phyloP scores from a whole-genome alignment of 2,329 filamentous ascomycete species.

The Venturia nashicola region DNA sequence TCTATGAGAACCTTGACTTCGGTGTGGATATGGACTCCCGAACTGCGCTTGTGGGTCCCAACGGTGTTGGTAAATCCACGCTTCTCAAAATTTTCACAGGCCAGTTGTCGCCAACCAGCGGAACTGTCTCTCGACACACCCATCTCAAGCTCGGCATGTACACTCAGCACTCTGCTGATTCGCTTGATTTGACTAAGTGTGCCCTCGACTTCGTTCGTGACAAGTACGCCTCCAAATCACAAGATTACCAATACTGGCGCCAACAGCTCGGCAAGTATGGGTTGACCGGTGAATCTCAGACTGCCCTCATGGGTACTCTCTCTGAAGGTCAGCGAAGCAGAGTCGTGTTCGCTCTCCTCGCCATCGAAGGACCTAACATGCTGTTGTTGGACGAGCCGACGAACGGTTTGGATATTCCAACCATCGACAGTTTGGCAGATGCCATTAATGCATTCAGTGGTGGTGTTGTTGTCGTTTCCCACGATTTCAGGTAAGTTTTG shows the following conservation, averaged over 20 bases:
- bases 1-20: conserved; percentile 93
- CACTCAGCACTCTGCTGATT: conserved; percentile 96
- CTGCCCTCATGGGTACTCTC: conserved; percentile 91
- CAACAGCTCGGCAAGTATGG: conserved; percentile 95
- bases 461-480: conserved; percentile 93
- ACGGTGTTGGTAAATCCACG: conserved; percentile 98
- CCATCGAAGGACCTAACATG: conserved; percentile 97
- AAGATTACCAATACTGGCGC: conserved; percentile 99
- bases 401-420: conserved; percentile 98
- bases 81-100: conserved; percentile 93
- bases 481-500: conserved; percentile 86
- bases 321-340: conserved; percentile 96
- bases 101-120: conserved; percentile 74
- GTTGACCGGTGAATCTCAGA: conserved; percentile 85
- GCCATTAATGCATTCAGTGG: conserved; percentile 94
- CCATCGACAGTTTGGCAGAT: conserved; percentile 93
- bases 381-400: conserved; percentile 94
- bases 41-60: conserved; percentile 91
- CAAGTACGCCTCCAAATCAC: conserved; percentile 77
- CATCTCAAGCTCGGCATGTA: conserved; percentile 98
- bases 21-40: conserved; percentile 99
- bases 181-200: conserved; percentile 96
- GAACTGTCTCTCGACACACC: conserved; percentile 79
- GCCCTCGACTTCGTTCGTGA: conserved; percentile 95
- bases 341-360: conserved; percentile 93